Evolutionary conservation across 495 filamentous ascomycete genomes (phyloP).

Genomic region (Parmelia sp.): DNA sequence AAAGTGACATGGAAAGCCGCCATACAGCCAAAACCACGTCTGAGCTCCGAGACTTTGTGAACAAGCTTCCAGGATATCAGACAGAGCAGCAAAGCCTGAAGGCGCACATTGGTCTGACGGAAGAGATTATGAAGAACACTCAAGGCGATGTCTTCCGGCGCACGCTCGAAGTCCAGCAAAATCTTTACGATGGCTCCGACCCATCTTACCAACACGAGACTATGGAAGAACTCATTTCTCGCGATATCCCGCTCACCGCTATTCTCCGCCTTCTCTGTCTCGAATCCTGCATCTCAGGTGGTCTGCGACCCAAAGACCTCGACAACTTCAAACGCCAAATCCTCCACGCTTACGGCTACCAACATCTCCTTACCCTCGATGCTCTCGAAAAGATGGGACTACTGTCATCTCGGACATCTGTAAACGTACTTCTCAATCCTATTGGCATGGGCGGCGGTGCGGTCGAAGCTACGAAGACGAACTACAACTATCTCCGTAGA

Average conservation of each 20-base stretch:
- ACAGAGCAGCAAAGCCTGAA: constrained; percentile 88
- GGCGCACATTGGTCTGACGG: constrained; percentile 82
- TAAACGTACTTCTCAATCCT: constrained; percentile 64
- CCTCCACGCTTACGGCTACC: constrained; percentile 87
- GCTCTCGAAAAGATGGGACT: constrained; percentile 86
- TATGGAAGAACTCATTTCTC: constrained; percentile 88
- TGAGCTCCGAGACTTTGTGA: constrained; percentile 88
- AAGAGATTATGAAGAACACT: constrained; percentile 92
- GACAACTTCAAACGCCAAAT: constrained; percentile 85
- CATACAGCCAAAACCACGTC: constrained; percentile 80
- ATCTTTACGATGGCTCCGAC: constrained; percentile 85
- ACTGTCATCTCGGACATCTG: constrained; percentile 64
- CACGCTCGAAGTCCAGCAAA: constrained; percentile 89
- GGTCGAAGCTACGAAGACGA: constrained; percentile 61
- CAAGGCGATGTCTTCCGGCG: constrained; percentile 80
- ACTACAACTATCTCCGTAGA: constrained; percentile 82
- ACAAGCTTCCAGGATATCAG: constrained; percentile 85
- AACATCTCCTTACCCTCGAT: constrained; percentile 84
- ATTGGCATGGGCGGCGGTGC: constrained; percentile 50
- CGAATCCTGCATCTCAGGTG: constrained; percentile 83
- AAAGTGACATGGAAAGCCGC: constrained; percentile 83
- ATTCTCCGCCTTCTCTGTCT: constrained; percentile 82
- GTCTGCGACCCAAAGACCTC: constrained; percentile 77
- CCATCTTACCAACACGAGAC: constrained; percentile 79
- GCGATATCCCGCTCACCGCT: constrained; percentile 68